Conservation (phyloP, 2,329 filamentous ascomycete species). For the Fusarium decemcellulare region DNA sequence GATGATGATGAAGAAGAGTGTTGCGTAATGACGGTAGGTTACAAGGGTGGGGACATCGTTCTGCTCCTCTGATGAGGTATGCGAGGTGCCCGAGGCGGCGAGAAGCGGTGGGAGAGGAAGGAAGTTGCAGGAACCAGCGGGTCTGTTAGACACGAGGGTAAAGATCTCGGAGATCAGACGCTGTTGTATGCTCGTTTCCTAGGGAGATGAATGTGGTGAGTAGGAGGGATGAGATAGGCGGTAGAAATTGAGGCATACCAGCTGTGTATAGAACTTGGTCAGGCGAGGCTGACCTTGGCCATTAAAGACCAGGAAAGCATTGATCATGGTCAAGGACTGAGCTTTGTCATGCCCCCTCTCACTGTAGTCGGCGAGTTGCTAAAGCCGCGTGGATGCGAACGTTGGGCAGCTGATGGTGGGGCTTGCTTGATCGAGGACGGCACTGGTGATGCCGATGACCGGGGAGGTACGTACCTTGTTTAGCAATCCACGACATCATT, state of each 20-base stretch:
- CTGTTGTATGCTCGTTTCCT: constrained; percentile 99
- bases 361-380: constrained; percentile 4
- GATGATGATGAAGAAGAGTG: constrained; percentile 98
- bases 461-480: constrained; percentile 39
- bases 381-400: constrained; percentile 9
- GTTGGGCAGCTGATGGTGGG: constrained; percentile 40
- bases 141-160: constrained; percentile 91
- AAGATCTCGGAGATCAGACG: constrained; percentile 98
- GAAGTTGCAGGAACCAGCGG: constrained; percentile 96
- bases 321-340: constrained; percentile 80
- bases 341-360: constrained; percentile 38
- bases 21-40: constrained; percentile 98
- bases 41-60: constrained; percentile 95
- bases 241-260: constrained; percentile 66
- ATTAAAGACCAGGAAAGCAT: constrained; percentile 98
- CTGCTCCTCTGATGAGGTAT: constrained; percentile 75
- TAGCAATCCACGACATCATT: constrained; percentile 22
- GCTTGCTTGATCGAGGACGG: constrained; percentile 19
- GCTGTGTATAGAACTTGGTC: constrained; percentile 98
- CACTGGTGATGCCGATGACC: constrained; percentile 34
- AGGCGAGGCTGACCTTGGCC: constrained; percentile 96
- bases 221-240: not conserved
- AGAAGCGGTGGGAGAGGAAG: constrained; percentile 82
- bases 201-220: constrained; percentile 21
- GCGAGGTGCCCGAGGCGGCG: constrained; percentile 73